Conservation (phyloP, 2,329 filamentous ascomycete genomes). For the Phialemoniopsis sp. region DNA sequence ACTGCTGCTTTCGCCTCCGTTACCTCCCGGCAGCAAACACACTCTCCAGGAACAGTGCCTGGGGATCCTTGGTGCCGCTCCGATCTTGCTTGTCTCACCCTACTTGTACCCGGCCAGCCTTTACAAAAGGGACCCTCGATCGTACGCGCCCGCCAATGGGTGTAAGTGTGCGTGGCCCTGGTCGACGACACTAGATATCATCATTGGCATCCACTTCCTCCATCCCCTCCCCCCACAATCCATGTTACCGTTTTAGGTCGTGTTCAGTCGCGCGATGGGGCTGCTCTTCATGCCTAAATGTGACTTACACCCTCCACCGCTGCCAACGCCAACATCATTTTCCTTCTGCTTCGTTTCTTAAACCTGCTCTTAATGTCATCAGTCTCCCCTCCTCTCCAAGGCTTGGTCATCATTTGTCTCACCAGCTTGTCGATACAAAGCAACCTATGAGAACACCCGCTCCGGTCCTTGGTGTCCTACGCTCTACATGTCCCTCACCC, state of each 20-base stretch:
- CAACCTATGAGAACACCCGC: too few species aligned
- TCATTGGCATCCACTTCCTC: slow-evolving; percentile 5
- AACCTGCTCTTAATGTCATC: not conserved
- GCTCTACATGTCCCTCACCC: too few species aligned
- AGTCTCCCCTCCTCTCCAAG: slow-evolving; percentile 3
- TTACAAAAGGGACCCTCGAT: too few species aligned
- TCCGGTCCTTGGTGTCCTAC: too few species aligned
- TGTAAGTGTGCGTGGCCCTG: not conserved
- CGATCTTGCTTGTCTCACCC: too few species aligned
- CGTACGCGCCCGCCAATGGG: not conserved
- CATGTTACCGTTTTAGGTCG: slow-evolving; percentile 7
- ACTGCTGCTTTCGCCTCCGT: too few species aligned
- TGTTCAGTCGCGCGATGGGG: slow-evolving; percentile 7
- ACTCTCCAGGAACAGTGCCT: too few species aligned
- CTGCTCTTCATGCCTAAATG: slow-evolving; percentile 18
- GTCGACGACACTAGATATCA: not conserved
- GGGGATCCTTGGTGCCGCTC: too few species aligned
- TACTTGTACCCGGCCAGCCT: too few species aligned
- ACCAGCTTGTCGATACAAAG: too few species aligned
- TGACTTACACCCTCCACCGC: slow-evolving; percentile 10
- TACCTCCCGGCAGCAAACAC: too few species aligned
- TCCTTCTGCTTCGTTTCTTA: not conserved
- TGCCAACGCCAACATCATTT: not conserved
- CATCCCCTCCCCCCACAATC: slow-evolving; percentile 12
- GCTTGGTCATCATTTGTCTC: not conserved